A percentile compares a stretch with the other conserved stretches of the same genome.
Conservation (phyloP, 2,329 filamentous ascomycete species). For the Fusarium sp. region DNA sequence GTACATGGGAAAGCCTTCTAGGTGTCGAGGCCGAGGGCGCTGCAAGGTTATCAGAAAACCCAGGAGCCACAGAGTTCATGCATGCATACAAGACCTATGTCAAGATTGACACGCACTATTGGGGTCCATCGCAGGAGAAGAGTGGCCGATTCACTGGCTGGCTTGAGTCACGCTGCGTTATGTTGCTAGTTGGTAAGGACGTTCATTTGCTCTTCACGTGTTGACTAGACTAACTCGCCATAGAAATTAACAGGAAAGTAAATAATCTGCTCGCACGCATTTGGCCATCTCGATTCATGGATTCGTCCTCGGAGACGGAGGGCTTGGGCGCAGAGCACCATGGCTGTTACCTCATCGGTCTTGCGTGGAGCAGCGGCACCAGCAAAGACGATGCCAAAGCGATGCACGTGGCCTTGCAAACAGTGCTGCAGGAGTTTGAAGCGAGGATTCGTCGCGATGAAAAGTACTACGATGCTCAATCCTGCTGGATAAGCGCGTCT, state of each 20-base stretch:
- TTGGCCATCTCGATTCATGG: conserved; percentile 69
- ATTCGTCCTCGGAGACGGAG: conserved; percentile 38
- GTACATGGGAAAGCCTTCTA: conserved; percentile 57
- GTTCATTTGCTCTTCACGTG: neutral
- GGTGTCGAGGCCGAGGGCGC: conserved; percentile 6
- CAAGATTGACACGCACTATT: conserved; percentile 71
- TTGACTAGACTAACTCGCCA: conserved; percentile 7
- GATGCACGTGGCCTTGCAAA: conserved; percentile 55
- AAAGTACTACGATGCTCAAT: conserved; percentile 59
- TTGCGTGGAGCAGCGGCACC: conserved; percentile 52
- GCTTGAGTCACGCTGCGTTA: conserved; percentile 68
- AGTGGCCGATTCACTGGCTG: conserved; percentile 67
- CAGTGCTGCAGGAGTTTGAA: conserved; percentile 59
- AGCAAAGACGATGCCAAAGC: conserved; percentile 54
- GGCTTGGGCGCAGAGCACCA: conserved; percentile 59
- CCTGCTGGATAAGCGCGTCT: conserved; percentile 58
- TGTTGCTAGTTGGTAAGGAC: conserved; percentile 63
- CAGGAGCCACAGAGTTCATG: conserved; percentile 59
- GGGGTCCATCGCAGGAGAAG: conserved; percentile 65
- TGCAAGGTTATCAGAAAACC: neutral
- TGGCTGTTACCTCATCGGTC: conserved; percentile 69
- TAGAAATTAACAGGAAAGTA: conserved; percentile 64
- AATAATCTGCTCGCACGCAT: conserved; percentile 64
- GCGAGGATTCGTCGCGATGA: conserved; percentile 55
- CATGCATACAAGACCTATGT: conserved; percentile 62